These are phyloP conservation scores for Calonectria naviculata DNA, from an alignment of 2,329 filamentous ascomycete genomes.

Conservation along the genomic window DNA sequence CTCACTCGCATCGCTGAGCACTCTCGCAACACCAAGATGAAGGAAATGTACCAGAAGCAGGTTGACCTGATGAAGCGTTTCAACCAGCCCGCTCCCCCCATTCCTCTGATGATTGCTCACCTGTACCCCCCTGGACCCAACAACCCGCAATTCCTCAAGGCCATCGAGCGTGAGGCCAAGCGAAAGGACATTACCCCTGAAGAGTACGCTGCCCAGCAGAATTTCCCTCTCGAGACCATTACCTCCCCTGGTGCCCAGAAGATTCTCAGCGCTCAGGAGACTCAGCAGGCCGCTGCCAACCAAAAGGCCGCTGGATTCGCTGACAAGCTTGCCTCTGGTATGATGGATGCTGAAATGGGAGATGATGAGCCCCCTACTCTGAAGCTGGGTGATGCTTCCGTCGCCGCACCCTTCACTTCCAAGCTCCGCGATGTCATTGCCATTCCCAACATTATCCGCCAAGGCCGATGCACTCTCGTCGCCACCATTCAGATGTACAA, in stretches of 20 bases:
- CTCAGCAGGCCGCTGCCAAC: slow-evolving; percentile 68
- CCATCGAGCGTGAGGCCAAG: slow-evolving; percentile 85
- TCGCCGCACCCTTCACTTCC: slow-evolving; percentile 96
- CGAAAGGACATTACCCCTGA: slow-evolving; percentile 77
- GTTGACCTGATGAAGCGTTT: slow-evolving; percentile 91
- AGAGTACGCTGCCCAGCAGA: slow-evolving; percentile 65
- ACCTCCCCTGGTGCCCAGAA: slow-evolving; percentile 74
- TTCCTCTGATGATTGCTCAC: slow-evolving; percentile 92
- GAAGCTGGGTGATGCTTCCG: slow-evolving; percentile 96
- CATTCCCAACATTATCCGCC: slow-evolving; percentile 97
- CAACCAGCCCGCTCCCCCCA: slow-evolving; percentile 92
- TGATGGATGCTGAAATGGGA: slow-evolving; percentile 91
- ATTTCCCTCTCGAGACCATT: slow-evolving; percentile 69
- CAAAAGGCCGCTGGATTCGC: slow-evolving; percentile 82
- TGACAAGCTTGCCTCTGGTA: slow-evolving; percentile 84
- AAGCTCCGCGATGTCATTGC: slow-evolving; percentile 97
- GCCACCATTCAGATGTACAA: slow-evolving; percentile 99
- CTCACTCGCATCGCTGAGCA: slow-evolving; percentile 93
- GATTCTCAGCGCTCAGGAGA: slow-evolving; percentile 55
- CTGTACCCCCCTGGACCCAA: slow-evolving; percentile 89
- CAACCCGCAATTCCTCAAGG: slow-evolving; percentile 96
- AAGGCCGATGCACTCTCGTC: slow-evolving; percentile 96
- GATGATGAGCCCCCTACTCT: slow-evolving; percentile 94
- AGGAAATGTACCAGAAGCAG: slow-evolving; percentile 98
- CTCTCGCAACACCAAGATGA: slow-evolving; percentile 95